These are phyloP conservation scores for Phaeosphaeriaceae sp. DNA, from an alignment of 2,329 filamentous ascomycete genomes.

Conservation along the genomic window DNA sequence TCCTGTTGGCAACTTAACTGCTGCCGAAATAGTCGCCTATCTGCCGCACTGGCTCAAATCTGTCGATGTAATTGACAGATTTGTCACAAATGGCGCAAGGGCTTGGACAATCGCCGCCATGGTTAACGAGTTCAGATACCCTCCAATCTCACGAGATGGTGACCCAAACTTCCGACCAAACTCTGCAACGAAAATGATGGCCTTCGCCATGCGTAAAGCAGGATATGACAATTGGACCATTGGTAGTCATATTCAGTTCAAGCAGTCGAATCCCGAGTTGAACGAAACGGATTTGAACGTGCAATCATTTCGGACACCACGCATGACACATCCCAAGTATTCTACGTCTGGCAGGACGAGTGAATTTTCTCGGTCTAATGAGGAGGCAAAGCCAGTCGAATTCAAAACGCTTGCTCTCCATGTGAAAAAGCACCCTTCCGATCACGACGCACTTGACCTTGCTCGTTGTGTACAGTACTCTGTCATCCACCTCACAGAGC, in stretches of 20 bases:
- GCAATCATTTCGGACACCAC: conserved; percentile 25
- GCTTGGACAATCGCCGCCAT: conserved; percentile 16
- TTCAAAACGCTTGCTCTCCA: conserved; percentile 32
- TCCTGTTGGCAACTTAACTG: conserved; percentile 33
- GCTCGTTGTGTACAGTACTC: conserved; percentile 33
- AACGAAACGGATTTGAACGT: conserved; percentile 20
- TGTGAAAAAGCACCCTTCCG: conserved; percentile 30
- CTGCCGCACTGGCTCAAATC: conserved; percentile 35
- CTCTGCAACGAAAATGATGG: conserved; percentile 27
- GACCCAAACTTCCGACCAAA: conserved; percentile 9
- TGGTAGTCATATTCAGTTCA: conserved; percentile 9
- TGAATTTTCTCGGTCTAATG: conserved; percentile 2
- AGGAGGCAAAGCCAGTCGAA: conserved; percentile 11
- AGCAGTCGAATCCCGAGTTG: conserved; percentile 3
- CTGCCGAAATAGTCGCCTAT: conserved; percentile 32
- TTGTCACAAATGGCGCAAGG: conserved; percentile 27
- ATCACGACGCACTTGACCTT: conserved; percentile 36
- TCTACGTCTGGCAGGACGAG: not conserved
- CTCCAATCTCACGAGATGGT: not conserved
- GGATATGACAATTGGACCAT: conserved; percentile 21
- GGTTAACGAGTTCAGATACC: conserved; percentile 19
- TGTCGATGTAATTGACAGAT: conserved; percentile 30
- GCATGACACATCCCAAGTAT: conserved; percentile 19
- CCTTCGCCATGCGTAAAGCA: conserved; percentile 27
- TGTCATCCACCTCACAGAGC: conserved; percentile 23